Conservation (phyloP, 2,329 filamentous ascomycete genomes). For the Blastomyces silverae region DNA sequence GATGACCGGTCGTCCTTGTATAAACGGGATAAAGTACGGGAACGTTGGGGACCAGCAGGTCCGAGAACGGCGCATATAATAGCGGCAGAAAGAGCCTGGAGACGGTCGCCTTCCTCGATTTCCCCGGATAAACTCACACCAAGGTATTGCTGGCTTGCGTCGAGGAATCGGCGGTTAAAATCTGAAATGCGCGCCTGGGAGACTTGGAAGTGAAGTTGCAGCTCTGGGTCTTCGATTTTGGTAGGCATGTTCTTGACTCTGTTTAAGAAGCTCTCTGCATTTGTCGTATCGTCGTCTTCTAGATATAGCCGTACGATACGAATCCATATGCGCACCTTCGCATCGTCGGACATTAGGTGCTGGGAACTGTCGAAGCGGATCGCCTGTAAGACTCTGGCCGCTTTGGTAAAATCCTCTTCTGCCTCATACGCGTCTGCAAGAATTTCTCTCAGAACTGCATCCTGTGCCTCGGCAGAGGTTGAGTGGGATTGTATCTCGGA, state of each 20-base stretch:
- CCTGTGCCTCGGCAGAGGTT: conserved; percentile 77
- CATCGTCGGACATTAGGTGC: conserved; percentile 70
- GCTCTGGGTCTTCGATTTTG: conserved; percentile 63
- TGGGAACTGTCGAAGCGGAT: conserved; percentile 88
- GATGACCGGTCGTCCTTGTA: conserved; percentile 87
- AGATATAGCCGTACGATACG: conserved; percentile 91
- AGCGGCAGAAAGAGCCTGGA: conserved; percentile 76
- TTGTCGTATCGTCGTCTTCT: conserved; percentile 83
- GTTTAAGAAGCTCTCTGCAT: conserved; percentile 82
- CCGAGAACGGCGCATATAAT: conserved; percentile 90
- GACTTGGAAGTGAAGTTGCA: conserved; percentile 79
- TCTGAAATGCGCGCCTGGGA: conserved; percentile 91
- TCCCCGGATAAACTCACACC: conserved; percentile 69
- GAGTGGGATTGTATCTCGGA: conserved; percentile 58
- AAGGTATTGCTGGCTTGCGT: conserved; percentile 82
- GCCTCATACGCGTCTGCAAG: conserved; percentile 76
- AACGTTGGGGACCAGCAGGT: conserved; percentile 78
- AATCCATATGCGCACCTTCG: conserved; percentile 81
- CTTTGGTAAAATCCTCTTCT: conserved; percentile 70
- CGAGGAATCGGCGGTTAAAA: conserved; percentile 79
- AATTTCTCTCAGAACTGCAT: conserved; percentile 66
- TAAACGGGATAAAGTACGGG: conserved; percentile 69
- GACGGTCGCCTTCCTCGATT: conserved; percentile 78
- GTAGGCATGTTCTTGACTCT: conserved; percentile 79
- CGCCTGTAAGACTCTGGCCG: conserved; percentile 69